Conservation (phyloP, 2,329 filamentous ascomycete genomes). For the Pseudodiploospora longispora region DNA sequence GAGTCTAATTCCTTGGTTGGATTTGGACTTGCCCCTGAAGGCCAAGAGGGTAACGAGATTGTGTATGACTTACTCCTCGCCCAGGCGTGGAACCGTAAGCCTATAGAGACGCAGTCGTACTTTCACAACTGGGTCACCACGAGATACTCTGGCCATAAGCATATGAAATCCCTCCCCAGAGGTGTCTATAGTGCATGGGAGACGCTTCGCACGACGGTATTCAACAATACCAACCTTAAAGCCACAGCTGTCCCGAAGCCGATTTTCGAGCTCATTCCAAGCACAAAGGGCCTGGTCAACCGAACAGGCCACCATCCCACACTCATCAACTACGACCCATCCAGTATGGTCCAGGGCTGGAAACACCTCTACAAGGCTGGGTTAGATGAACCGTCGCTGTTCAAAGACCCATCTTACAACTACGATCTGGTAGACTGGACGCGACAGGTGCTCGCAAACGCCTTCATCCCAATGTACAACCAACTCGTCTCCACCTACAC, state of each 20-base stretch:
- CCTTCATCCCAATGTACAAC: slow-evolving; percentile 32
- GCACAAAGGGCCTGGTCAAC: slow-evolving; percentile 29
- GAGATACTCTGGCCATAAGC: slow-evolving; percentile 28
- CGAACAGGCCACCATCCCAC: slow-evolving; percentile 34
- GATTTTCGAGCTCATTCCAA: slow-evolving; percentile 37
- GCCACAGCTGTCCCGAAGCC: slow-evolving; percentile 34
- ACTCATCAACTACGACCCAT: slow-evolving; percentile 32
- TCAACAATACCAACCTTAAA: slow-evolving; percentile 39
- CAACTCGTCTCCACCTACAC: slow-evolving; percentile 25
- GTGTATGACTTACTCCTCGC: slow-evolving; percentile 42
- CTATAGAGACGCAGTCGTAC: slow-evolving; percentile 36
- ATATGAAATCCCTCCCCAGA: slow-evolving; percentile 12
- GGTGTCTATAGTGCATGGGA: slow-evolving; percentile 38
- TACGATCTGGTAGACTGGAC: slow-evolving; percentile 42
- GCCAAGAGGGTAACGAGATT: slow-evolving; percentile 45
- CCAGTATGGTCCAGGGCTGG: slow-evolving; percentile 30
- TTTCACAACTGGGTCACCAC: slow-evolving; percentile 36
- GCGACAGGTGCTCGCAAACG: slow-evolving; percentile 39
- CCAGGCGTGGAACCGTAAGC: slow-evolving; percentile 37
- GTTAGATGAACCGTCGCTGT: slow-evolving; percentile 22
- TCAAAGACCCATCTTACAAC: slow-evolving; percentile 31
- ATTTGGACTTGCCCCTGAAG: slow-evolving; percentile 40
- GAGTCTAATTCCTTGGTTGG: slow-evolving; percentile 35
- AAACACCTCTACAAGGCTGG: slow-evolving; percentile 29
- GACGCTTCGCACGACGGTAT: slow-evolving; percentile 33